Base-by-base conservation (phyloP, 2,329 filamentous ascomycete genomes). In the Sporothrix globosa region DNA sequence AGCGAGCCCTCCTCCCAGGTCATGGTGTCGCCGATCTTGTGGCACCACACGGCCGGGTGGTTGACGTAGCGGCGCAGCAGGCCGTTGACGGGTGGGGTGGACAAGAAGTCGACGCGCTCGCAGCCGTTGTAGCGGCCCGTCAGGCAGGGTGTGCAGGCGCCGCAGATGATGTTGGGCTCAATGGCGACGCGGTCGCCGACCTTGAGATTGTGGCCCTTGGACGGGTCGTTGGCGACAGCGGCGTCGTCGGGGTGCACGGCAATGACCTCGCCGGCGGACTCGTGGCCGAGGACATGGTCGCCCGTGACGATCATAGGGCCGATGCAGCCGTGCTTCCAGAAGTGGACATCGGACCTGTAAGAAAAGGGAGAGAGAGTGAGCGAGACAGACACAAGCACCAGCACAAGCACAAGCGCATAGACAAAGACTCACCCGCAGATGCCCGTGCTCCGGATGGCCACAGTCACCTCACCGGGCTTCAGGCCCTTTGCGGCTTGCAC, bases 71-170 rank as follows among this genome's bases (percentile, higher is more conserved):
- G 89, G 75, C 95, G 88, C 76, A 98, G 85, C 73, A 98, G 86
- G 48, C 95, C 96, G 10, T 92, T 87, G 41, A 97, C 89, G 14
- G 96, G 95, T 10, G 96, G 95, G 3, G 96, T 98, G 66, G 92
- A 96, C 67, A 96, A 86, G 84, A 98, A 98, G 69, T 87, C 83
- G 74, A 97, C 93, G 68, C 85, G 86, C 76, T 94, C 91, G 83
- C 95, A 98, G 72, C 94, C 95, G 80, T 98, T 98, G 86, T 98
- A 98, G 76, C 93, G 91, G 71, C 95, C 95, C 14, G 92, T 96
- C 74, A 97, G 84, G 81, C 94, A 97, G 52, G 92, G 92, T 82
- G 96, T 92, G 86, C 94, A 98, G 77, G 88, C 87, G 80, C 91
- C 88, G 86, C 95, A 98, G 80, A 96, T 94, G 76, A 97, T 88